Evolutionary conservation across 257 asterid species (phyloP).

Genomic region (Agastache rugosa): DNA sequence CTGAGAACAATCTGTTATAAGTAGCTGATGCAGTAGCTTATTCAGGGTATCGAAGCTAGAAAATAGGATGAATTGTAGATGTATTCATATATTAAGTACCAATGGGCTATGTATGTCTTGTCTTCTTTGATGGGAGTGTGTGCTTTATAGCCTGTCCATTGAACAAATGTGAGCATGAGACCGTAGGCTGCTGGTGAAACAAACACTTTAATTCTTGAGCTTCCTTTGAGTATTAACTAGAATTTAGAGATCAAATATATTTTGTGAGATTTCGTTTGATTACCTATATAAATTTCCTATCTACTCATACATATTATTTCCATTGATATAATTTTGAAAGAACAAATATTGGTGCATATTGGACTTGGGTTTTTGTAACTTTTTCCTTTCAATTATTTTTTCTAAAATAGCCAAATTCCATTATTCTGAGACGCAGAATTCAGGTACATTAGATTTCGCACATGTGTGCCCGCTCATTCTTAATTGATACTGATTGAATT

Average conservation of each 20-base stretch:
- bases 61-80: neutral
- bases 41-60: slow-evolving; percentile 3
- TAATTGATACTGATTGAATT: neutral
- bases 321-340: too few relatives aligned
- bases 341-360: too few relatives aligned
- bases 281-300: too few relatives aligned
- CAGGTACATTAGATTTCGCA: neutral
- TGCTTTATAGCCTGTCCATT: neutral
- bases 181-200: neutral
- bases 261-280: too few relatives aligned
- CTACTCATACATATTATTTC: too few relatives aligned
- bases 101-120: neutral
- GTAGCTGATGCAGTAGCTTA: slow-evolving; percentile 14
- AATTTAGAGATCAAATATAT: too few relatives aligned
- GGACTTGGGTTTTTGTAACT: too few relatives aligned
- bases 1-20: slow-evolving; percentile 11
- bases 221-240: too few relatives aligned
- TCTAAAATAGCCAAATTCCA: too few relatives aligned
- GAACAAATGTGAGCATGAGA: neutral
- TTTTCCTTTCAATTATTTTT: too few relatives aligned
- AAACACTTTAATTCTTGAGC: too few relatives aligned
- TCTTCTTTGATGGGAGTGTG: slow-evolving; percentile 1
- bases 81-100: neutral
- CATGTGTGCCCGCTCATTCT: neutral
- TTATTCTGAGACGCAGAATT: neutral